Evolutionary conservation across 257 asterid genomes (phyloP).

Genomic region (Rhazya stricta): DNA sequence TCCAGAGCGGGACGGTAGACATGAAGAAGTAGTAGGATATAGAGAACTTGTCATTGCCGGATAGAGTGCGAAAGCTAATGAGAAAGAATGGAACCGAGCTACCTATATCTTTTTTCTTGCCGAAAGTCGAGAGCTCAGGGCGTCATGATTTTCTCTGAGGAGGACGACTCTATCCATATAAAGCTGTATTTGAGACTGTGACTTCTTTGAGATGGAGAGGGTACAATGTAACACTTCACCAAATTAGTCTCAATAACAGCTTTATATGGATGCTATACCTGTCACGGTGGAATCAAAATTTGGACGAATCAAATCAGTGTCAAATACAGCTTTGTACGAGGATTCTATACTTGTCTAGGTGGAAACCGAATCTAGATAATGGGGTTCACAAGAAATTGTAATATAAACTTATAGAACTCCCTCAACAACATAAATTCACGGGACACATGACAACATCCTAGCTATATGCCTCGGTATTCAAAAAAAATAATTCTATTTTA

Average conservation of each 20-base stretch:
- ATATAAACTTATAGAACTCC: not conserved
- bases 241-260: not conserved
- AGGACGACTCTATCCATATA: no score
- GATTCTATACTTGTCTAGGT: not conserved
- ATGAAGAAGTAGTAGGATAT: slow-evolving; percentile 9
- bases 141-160: not conserved
- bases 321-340: not conserved
- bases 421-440: not conserved
- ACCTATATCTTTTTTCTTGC: not conserved
- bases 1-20: slow-evolving; percentile 3
- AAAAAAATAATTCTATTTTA: not conserved
- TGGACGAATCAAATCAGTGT: not conserved
- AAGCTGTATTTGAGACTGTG: no score
- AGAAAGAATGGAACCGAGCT: not conserved
- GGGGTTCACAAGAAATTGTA: not conserved
- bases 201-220: not conserved
- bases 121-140: not conserved
- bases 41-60: slow-evolving; percentile 18
- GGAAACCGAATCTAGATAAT: not conserved
- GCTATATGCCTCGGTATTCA: not conserved
- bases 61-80: slow-evolving; percentile 7
- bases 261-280: not conserved
- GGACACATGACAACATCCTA: not conserved
- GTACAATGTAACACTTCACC: not conserved
- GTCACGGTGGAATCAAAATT: not conserved